A percentile compares a stretch with the other conserved stretches of the same genome.
phyloP scores from a whole-genome alignment of 495 filamentous ascomycete genomes.

The Podospora pseudopauciseta region DNA sequence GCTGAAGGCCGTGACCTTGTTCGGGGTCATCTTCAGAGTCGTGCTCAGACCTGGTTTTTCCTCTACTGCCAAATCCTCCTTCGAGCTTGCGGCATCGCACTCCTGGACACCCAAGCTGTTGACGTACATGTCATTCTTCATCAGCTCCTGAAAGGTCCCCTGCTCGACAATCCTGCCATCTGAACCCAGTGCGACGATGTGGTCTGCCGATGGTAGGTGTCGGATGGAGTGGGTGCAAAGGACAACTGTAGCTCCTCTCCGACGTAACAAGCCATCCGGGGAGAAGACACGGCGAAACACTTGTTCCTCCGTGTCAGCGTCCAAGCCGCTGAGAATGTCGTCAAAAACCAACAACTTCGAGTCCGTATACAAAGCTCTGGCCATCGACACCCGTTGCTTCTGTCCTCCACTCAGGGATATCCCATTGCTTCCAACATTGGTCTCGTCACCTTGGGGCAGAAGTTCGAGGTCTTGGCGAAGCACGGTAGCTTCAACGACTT shows the following conservation, averaged over 20 bases:
- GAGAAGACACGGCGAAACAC: slow-evolving; percentile 55
- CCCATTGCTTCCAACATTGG: slow-evolving; percentile 61
- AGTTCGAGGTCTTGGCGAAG: slow-evolving; percentile 53
- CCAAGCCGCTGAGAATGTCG: slow-evolving; percentile 60
- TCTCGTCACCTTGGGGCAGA: slow-evolving; percentile 44
- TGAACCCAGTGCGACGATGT: slow-evolving; percentile 35
- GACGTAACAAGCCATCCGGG: slow-evolving; percentile 25
- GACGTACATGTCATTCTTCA: slow-evolving; percentile 26
- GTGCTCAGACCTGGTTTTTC: neutral
- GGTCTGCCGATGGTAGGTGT: slow-evolving; percentile 52
- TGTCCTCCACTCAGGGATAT: slow-evolving; percentile 64
- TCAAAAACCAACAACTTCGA: slow-evolving; percentile 34
- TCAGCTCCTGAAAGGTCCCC: slow-evolving; percentile 26
- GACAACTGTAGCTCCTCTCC: slow-evolving; percentile 22
- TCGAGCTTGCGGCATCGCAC: slow-evolving; percentile 2
- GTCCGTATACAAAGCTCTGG: slow-evolving; percentile 35
- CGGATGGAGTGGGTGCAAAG: slow-evolving; percentile 29
- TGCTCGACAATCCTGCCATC: slow-evolving; percentile 28
- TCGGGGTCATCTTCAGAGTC: neutral
- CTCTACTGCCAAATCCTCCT: neutral
- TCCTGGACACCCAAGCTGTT: slow-evolving; percentile 19
- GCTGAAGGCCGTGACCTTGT: neutral
- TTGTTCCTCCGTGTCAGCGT: slow-evolving; percentile 57
- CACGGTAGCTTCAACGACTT: slow-evolving; percentile 62
- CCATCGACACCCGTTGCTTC: slow-evolving; percentile 53